Conservation (phyloP, 208 protist species). For the Crithidia thermophila region DNA sequence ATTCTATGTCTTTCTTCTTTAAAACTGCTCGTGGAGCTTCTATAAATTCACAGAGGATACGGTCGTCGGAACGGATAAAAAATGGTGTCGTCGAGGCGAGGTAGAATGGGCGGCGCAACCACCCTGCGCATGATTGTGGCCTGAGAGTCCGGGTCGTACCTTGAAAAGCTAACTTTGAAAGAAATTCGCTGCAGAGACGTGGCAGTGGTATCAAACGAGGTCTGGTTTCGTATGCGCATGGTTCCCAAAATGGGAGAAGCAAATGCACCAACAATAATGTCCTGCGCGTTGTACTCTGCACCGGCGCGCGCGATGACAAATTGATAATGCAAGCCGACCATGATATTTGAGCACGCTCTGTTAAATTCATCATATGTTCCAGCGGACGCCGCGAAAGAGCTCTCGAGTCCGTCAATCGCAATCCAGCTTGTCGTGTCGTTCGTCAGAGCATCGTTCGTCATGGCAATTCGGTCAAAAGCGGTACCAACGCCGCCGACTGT, state of each 20-base stretch:
- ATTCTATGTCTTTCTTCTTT: not conserved
- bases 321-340: constrained; percentile 64
- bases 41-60: constrained; percentile 27
- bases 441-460: constrained; percentile 71
- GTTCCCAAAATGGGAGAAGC: constrained; percentile 49
- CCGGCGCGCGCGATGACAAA: constrained; percentile 75
- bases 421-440: constrained; percentile 82
- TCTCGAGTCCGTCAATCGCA: constrained; percentile 46
- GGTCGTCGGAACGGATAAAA: constrained; percentile 78
- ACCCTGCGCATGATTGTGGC: constrained; percentile 48
- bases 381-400: constrained; percentile 22
- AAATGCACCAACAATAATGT: constrained; percentile 77
- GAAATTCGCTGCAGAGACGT: constrained; percentile 39
- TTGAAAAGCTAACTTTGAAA: constrained; percentile 58
- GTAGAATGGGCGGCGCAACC: constrained; percentile 66
- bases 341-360: constrained; percentile 58
- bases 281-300: constrained; percentile 74
- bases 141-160: constrained; percentile 50
- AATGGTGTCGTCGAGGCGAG: constrained; percentile 56
- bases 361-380: constrained; percentile 45
- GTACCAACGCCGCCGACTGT: constrained; percentile 13
- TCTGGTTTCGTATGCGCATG: constrained; percentile 60
- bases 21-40: too few species aligned
- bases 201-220: constrained; percentile 39
- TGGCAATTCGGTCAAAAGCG: constrained; percentile 53